phyloP scores from a whole-genome alignment of 768 basidiomycete species.

The Lactarius tabidus region DNA sequence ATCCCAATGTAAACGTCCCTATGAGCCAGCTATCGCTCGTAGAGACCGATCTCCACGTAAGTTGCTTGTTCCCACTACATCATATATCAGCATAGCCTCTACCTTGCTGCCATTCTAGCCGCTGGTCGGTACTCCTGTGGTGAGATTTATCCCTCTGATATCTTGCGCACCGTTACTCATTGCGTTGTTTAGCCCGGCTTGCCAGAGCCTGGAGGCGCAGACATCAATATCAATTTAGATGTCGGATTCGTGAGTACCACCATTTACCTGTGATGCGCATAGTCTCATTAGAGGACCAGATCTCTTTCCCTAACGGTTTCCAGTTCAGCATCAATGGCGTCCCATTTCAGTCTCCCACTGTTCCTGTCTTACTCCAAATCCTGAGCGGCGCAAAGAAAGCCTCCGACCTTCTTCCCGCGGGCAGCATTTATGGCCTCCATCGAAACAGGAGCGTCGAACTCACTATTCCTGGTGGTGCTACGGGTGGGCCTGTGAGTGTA shows the following conservation, averaged over 20 bases:
- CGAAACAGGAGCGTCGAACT: conserved; percentile 46
- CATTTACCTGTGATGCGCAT: neutral
- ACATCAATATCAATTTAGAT: conserved; percentile 25
- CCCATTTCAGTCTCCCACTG: conserved; percentile 39
- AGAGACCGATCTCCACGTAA: conserved; percentile 27
- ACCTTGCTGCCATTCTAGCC: conserved; percentile 13
- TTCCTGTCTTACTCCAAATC: conserved; percentile 56
- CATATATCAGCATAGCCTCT: neutral
- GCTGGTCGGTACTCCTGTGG: conserved; percentile 18
- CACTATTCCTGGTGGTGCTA: conserved; percentile 41
- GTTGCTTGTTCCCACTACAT: neutral
- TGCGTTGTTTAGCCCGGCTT: conserved; percentile 25
- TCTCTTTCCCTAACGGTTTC: conserved; percentile 26
- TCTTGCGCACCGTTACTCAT: neutral
- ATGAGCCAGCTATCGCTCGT: conserved; percentile 15
- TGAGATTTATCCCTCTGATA: neutral
- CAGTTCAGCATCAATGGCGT: conserved; percentile 38
- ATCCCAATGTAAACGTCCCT: conserved; percentile 21
- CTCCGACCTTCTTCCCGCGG: conserved; percentile 45
- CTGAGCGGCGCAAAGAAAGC: conserved; percentile 49
- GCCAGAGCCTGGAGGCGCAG: conserved; percentile 26
- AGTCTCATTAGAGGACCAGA: conserved; percentile 9
- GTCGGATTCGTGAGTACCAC: conserved; percentile 20
- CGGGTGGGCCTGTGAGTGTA: conserved; percentile 31
- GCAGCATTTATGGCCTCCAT: conserved; percentile 45